phyloP scores from a whole-genome alignment of 805 yeast species.

The Candida maltosa region DNA sequence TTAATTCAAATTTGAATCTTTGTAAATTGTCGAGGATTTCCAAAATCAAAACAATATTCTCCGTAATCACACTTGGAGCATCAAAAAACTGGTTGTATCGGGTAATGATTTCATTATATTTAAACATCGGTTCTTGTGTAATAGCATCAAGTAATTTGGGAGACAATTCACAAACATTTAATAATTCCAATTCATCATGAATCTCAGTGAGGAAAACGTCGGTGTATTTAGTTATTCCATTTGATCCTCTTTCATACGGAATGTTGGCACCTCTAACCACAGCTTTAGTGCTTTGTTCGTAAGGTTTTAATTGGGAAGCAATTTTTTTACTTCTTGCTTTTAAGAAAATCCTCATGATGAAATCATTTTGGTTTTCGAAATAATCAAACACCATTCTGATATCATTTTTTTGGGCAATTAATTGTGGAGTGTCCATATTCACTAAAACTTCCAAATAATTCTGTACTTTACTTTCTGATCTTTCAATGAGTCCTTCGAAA shows the following conservation, averaged over 20 bases:
- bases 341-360: conserved; percentile 15
- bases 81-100: conserved; percentile 13
- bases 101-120: conserved; percentile 9
- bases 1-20: conserved; percentile 18
- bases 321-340: conserved; percentile 29
- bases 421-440: conserved; percentile 1
- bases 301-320: conserved; percentile 39
- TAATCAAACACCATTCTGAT: conserved; percentile 43
- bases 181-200: conserved; percentile 47
- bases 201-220: conserved; percentile 49
- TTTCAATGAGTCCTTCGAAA: conserved; percentile 51
- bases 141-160: background rate
- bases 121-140: background rate
- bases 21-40: conserved; percentile 48
- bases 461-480: conserved; percentile 54
- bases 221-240: conserved; percentile 54
- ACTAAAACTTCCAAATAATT: conserved; percentile 20
- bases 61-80: conserved; percentile 10
- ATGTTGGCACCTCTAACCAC: conserved; percentile 26
- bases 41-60: conserved; percentile 26
- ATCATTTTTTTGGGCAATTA: conserved; percentile 31
- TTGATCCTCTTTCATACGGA: conserved; percentile 60
- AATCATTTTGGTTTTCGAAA: conserved; percentile 28
- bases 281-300: conserved; percentile 46
- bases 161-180: conserved; percentile 26